A percentile compares a stretch with the other conserved stretches of the same genome.
Conservation (phyloP, 441 rosid species). For the Syzygium malaccense region DNA sequence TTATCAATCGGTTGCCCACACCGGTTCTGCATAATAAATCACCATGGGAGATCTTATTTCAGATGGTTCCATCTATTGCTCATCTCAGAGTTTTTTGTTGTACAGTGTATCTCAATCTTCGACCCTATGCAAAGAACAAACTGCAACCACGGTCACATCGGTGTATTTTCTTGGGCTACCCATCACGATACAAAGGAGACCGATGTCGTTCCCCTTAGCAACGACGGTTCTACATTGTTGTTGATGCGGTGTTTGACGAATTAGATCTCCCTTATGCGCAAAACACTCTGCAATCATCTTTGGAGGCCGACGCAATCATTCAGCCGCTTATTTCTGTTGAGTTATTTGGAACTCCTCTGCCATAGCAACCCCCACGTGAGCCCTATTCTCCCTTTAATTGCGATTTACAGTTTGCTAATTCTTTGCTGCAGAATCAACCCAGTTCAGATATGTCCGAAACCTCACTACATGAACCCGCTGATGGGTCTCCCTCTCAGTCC, state of each 20-base stretch:
- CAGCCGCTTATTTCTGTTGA: background rate
- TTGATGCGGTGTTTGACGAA: no score
- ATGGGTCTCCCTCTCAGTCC: no score
- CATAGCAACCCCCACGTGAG: background rate
- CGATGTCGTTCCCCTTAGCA: no score
- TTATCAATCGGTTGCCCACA: no score
- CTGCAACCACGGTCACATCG: background rate
- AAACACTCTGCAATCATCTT: no score
- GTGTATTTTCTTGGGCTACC: background rate
- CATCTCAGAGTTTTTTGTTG: background rate
- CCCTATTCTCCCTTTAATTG: background rate
- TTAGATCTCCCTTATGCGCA: no score
- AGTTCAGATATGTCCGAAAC: no score
- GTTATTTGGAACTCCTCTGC: background rate
- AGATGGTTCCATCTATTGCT: background rate
- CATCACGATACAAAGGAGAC: background rate
- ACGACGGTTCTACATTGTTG: background rate
- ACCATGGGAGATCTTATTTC: background rate
- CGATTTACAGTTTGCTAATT: background rate
- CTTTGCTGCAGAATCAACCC: background rate
- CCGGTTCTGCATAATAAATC: background rate
- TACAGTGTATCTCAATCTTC: background rate
- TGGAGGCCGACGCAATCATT: no score
- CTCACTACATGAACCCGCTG: no score
- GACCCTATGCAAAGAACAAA: background rate